These are phyloP conservation scores for Cyberlindnera mississippiensis DNA, from an alignment of 805 yeast species.

Conservation along the genomic window DNA sequence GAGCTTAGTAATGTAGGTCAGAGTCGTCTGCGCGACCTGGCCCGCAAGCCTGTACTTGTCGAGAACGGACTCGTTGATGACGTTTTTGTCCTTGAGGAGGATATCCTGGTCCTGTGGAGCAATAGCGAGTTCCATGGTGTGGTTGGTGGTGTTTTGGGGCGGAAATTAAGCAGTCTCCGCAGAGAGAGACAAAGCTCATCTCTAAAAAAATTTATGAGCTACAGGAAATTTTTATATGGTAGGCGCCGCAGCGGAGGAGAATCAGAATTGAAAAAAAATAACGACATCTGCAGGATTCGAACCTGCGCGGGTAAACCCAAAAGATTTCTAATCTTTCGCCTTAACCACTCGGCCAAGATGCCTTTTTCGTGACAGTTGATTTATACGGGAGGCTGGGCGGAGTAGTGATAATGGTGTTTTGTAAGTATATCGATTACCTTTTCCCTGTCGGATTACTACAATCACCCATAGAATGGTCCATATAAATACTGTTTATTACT, in stretches of 20 bases:
- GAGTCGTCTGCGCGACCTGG: conserved; percentile 79
- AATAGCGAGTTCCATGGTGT: conserved; percentile 65
- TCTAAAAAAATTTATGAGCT: conserved; percentile 12
- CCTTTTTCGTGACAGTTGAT: conserved; percentile 18
- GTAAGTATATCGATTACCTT: too few relatives aligned
- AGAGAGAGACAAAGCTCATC: conserved; percentile 9
- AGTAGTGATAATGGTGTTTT: too few relatives aligned
- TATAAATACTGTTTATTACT: too few relatives aligned
- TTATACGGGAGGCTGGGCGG: too few relatives aligned
- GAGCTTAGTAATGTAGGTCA: conserved; percentile 59
- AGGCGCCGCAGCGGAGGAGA: conserved; percentile 9
- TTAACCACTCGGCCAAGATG: conserved; percentile 63
- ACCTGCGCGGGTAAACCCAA: conserved; percentile 62
- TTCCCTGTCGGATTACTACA: too few relatives aligned
- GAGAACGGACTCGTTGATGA: conserved; percentile 53
- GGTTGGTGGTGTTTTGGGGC: not conserved
- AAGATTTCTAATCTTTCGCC: conserved; percentile 62
- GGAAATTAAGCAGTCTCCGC: too few relatives aligned
- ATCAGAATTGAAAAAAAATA: conserved; percentile 40
- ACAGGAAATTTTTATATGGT: conserved; percentile 8
- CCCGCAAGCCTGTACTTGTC: conserved; percentile 90
- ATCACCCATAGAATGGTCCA: too few relatives aligned
- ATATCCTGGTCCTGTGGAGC: conserved; percentile 72
- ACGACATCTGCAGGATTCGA: conserved; percentile 75
- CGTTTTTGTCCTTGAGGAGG: conserved; percentile 68